Conservation (phyloP, 495 filamentous ascomycete genomes). For the Daldinia decipiens region DNA sequence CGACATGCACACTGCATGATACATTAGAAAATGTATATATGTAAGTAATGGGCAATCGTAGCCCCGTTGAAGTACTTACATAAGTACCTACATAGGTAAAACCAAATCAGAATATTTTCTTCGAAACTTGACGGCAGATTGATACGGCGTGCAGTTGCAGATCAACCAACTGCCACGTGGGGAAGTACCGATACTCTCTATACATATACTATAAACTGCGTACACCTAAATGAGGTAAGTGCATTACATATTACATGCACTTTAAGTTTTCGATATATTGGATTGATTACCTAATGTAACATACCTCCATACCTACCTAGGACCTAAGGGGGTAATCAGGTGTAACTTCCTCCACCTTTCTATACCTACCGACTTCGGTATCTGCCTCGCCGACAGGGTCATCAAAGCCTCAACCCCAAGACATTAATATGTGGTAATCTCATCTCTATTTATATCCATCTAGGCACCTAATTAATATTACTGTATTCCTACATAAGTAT, state of each 20-base stretch:
- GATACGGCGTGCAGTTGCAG: conserved; percentile 30
- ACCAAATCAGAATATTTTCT: background rate
- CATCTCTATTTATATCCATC: background rate
- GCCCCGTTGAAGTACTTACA: too few relatives aligned
- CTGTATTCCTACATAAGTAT: background rate
- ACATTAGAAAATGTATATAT: conserved; percentile 1
- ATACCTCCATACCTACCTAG: too few relatives aligned
- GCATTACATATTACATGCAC: background rate
- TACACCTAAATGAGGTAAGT: conserved; percentile 4
- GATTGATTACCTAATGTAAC: background rate
- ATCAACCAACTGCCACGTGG: conserved; percentile 42
- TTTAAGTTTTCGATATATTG: conserved; percentile 1
- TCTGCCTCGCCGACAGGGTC: background rate
- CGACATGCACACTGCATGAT: too few relatives aligned
- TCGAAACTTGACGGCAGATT: conserved; percentile 32
- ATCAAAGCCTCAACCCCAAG: background rate
- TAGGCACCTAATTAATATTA: background rate
- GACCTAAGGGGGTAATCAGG: background rate
- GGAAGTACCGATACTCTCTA: conserved; percentile 34
- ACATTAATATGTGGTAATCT: background rate
- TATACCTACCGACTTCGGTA: background rate
- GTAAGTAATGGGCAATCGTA: conserved; percentile 2
- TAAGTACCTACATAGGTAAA: too few relatives aligned
- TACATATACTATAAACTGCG: too few relatives aligned
- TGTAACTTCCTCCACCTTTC: background rate